Evolutionary conservation across 768 basidiomycete genomes (phyloP), one percentile per base, ranked within the genome.

Genomic region (Lentinula guzmanii): DNA sequence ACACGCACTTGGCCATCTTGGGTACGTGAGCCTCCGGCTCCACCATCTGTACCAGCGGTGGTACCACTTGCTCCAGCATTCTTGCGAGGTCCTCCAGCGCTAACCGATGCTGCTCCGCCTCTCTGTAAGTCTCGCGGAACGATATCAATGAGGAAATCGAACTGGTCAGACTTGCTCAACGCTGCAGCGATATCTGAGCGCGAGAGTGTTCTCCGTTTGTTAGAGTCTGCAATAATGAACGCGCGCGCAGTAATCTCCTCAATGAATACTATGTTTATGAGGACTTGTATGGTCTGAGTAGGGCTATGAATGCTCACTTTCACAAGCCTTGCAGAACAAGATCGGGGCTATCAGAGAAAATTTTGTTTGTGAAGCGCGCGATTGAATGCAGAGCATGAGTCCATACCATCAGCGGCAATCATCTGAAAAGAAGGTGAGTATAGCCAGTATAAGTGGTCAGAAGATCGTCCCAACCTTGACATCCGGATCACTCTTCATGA

Each of bases 401-500:
- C 69, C 79, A 62, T 70, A 91, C 91, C 91, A 74, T 99, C 96
- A 61, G 94, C 93, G 58, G 96, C 94, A 67, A 98, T 98, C 96
- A 98, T 98, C 95, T 95, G 52, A 51, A 18, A 24, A 33, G 33
- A 16, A 37, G 13, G 45, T 64, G 39, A 65, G 57, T 31, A 28
- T 21, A 21, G 33, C 34, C 41, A 62, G 45, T 18, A 52, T 33
- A 37, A 37, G 56, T 45, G 60, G 8, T 18, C 46, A 61, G 21
- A 64, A 46, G 46, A 57, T 50, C 70, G 16, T 16, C 11, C 85
- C 69, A 70, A 96, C 94, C 84, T 95, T 95, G 65, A 98, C 93
- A 67, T 95, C 93, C 3, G 93, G 92, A 76, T 95, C 94, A 72
- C 90, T 95, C 81, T 98, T 98, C 93, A 98, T 97, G 61, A 98